Evolutionary conservation across 2,329 filamentous ascomycete genomes (phyloP).

Genomic region (Pseudofabraea citricarpa): DNA sequence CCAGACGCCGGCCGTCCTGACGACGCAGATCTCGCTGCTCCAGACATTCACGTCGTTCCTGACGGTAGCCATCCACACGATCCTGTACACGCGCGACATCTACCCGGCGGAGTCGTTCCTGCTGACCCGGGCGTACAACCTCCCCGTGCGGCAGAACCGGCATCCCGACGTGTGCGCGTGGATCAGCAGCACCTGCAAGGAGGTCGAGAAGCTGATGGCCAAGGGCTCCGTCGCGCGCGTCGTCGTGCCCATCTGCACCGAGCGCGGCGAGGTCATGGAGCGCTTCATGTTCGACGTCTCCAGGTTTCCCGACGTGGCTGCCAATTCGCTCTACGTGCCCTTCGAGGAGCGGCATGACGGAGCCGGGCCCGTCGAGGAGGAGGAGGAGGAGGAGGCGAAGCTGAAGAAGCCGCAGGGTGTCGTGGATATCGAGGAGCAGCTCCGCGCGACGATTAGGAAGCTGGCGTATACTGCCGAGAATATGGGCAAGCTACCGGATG

Average conservation of each 20-base stretch:
- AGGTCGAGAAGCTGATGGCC: conserved; percentile 56
- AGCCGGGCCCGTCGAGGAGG: conserved; percentile 4
- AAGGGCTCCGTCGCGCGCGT: conserved; percentile 36
- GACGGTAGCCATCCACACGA: conserved; percentile 64
- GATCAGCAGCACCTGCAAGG: conserved; percentile 60
- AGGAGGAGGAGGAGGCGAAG: conserved; percentile 4
- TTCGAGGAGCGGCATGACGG: conserved; percentile 22
- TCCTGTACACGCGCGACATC: conserved; percentile 62
- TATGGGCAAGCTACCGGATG: conserved; percentile 52
- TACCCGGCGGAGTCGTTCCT: conserved; percentile 65
- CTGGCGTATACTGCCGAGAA: conserved; percentile 56
- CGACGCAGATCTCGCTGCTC: conserved; percentile 39
- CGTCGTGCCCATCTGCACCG: conserved; percentile 31
- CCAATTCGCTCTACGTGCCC: conserved; percentile 29
- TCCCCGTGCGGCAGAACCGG: conserved; percentile 64
- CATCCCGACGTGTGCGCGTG: conserved; percentile 67
- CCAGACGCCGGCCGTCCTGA: too few relatives aligned
- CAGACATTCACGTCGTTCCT: conserved; percentile 61
- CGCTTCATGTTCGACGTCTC: conserved; percentile 37
- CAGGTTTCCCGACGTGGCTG: conserved; percentile 31
- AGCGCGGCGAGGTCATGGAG: conserved; percentile 31
- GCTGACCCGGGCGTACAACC: conserved; percentile 63
- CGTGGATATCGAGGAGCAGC: conserved; percentile 59
- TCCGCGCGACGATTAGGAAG: conserved; percentile 61
- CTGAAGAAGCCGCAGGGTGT: conserved; percentile 8